Evolutionary conservation across 2,329 filamentous ascomycete species (phyloP), one percentile per base, ranked within the genome.

Genomic region (Xylariales sp.): DNA sequence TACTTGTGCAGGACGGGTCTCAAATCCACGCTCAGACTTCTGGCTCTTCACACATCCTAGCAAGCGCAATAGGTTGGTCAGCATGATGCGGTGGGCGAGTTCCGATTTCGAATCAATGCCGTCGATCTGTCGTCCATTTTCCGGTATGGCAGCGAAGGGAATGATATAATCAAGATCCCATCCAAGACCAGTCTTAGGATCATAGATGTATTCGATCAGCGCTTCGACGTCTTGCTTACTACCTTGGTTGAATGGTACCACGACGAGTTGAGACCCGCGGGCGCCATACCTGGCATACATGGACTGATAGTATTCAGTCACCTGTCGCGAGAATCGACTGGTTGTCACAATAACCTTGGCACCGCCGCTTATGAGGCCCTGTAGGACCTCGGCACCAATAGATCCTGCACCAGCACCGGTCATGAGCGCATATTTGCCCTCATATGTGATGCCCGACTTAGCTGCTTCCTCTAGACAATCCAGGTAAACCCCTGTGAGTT

Each of bases 221-320:
- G 94, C 94, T 80, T 98, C 93, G 43, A 97, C 93, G 79, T 99
- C 96, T 80, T 98, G 95, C 84, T 97, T 97, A 85, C 95, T 98
- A 71, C 95, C 96, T 81, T 97, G 94, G 82, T 99, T 99, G 89
- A 99, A 99, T 57, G 97, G 96, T 63, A 98, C 97, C 63, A 99
- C 96, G 48, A 99, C 93, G 64, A 99, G 91, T 83, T 98, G 94
- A 65, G 96, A 98, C 72, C 96, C 96, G 72, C 93, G 92, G 69
- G 93, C 93, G 76, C 96, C 96, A 76, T 92, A 97, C 69, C 94
- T 92, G 70, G 94, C 92, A 81, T 99, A 99, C 92, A 99, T 98
- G 65, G 93, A 90, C 82, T 99, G 96, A 83, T 99, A 99, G 84
- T 98, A 99, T 83, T 99, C 96, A 5, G 96, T 99, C 65, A 99